Percentiles rank a stretch among this genome's conserved stretches.
phyloP scores from a whole-genome alignment of 495 filamentous ascomycete genomes.

The Neurospora sp. region DNA sequence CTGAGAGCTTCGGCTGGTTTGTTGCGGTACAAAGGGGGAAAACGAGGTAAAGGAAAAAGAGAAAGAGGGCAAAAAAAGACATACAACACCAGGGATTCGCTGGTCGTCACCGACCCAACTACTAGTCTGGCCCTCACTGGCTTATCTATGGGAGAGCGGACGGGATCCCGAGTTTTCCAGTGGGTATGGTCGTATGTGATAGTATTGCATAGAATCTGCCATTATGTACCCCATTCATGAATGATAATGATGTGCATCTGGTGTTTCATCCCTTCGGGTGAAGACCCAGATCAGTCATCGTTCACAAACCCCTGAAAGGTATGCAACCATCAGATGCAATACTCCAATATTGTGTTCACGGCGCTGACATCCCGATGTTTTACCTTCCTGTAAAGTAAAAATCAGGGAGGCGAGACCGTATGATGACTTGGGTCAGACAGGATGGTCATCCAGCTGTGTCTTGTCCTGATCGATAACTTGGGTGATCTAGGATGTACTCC shows the following conservation, averaged over 20 bases:
- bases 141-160: constrained; percentile 42
- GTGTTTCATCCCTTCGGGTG: not conserved
- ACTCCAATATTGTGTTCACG: not conserved
- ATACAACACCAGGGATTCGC: constrained; percentile 33
- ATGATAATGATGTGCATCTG: not conserved
- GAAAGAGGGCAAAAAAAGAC: constrained; percentile 15
- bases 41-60: no score
- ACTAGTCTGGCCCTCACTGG: constrained; percentile 13
- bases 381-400: not conserved
- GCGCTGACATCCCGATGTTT: not conserved
- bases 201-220: rapidly evolving
- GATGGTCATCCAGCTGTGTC: not conserved
- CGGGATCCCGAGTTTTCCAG: constrained; percentile 33
- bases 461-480: not conserved
- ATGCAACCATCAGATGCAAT: not conserved
- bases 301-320: not conserved
- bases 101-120: constrained; percentile 30
- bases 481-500: no score
- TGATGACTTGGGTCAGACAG: not conserved
- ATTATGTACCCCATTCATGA: not conserved
- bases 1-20: no score
- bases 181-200: not conserved
- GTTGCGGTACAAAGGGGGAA: no score
- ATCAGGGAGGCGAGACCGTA: not conserved
- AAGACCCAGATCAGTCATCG: not conserved